These are phyloP conservation scores for Apiospora saccharicola DNA, from an alignment of 2,329 filamentous ascomycete genomes.

Conservation along the genomic window DNA sequence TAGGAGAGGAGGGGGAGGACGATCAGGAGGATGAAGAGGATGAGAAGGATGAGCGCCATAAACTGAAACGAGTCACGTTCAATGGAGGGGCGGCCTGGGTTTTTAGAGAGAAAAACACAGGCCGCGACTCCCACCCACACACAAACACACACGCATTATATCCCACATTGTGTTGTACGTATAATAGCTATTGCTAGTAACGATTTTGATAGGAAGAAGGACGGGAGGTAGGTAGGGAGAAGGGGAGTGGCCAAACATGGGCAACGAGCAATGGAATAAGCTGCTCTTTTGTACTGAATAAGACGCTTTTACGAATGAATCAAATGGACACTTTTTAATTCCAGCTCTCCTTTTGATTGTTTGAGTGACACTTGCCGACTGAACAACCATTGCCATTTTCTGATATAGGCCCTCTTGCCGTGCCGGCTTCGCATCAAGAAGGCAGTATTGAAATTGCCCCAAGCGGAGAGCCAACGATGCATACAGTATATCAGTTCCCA, in stretches of 20 bases:
- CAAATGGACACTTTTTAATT: background rate
- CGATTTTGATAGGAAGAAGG: background rate
- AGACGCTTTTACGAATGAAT: constrained; percentile 24
- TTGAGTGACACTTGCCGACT: background rate
- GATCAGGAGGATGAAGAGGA: no score
- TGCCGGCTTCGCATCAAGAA: no score
- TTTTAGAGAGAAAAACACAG: no score
- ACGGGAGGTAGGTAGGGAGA: background rate
- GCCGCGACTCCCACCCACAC: background rate
- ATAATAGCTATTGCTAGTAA: constrained; percentile 23
- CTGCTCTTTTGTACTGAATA: constrained; percentile 22
- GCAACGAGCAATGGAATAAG: constrained; percentile 11
- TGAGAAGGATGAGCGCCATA: background rate
- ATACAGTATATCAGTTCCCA: no score
- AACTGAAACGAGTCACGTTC: background rate
- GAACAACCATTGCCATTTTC: no score
- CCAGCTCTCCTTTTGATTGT: background rate
- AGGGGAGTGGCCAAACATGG: constrained; percentile 3
- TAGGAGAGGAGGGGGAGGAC: background rate
- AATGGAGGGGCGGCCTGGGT: no score
- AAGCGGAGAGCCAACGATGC: no score
- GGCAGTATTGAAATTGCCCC: no score
- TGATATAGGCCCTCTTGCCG: no score
- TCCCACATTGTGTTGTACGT: background rate
- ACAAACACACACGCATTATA: background rate